Percentiles rank a stretch among this genome's conserved stretches.
phyloP scores from a whole-genome alignment of 768 basidiomycete species.

The Pulveroboletus sp. region DNA sequence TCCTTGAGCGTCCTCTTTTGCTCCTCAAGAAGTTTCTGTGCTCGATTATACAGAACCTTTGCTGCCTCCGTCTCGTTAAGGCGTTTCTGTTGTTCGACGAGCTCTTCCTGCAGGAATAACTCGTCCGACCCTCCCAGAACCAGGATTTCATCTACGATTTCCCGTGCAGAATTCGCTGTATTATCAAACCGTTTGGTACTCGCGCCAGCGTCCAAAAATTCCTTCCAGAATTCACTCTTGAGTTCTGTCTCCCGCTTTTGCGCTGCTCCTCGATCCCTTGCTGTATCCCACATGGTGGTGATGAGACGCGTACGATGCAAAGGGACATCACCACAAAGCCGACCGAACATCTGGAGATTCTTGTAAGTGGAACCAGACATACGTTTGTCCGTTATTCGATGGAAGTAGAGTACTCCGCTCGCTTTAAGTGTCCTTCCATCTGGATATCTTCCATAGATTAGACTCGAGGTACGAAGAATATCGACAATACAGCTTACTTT shows the following conservation, averaged over 20 bases:
- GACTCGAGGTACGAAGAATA: background rate
- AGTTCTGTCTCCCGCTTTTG: conserved; percentile 24
- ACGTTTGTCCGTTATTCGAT: conserved; percentile 34
- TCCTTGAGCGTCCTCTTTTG: conserved; percentile 13
- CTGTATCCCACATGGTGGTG: conserved; percentile 38
- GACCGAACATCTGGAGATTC: conserved; percentile 33
- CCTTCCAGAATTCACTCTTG: conserved; percentile 21
- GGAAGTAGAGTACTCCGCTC: conserved; percentile 33
- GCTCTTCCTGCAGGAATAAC: conserved; percentile 21
- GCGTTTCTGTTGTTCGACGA: conserved; percentile 7
- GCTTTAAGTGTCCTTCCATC: conserved; percentile 5
- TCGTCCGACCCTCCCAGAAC: background rate
- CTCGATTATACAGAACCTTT: conserved; percentile 14
- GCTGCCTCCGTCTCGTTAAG: conserved; percentile 24
- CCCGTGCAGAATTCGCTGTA: background rate
- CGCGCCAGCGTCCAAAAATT: conserved; percentile 5
- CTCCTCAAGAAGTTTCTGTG: conserved; percentile 16
- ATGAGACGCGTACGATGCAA: conserved; percentile 30
- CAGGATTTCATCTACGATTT: background rate
- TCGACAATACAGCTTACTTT: conserved; percentile 5
- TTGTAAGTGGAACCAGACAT: conserved; percentile 29
- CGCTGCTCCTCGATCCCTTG: conserved; percentile 11
- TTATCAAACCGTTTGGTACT: background rate
- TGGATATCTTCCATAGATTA: conserved; percentile 7
- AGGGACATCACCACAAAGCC: conserved; percentile 32